Conservation (phyloP, 129 eudicot genomes). For the Calendula officinalis region DNA sequence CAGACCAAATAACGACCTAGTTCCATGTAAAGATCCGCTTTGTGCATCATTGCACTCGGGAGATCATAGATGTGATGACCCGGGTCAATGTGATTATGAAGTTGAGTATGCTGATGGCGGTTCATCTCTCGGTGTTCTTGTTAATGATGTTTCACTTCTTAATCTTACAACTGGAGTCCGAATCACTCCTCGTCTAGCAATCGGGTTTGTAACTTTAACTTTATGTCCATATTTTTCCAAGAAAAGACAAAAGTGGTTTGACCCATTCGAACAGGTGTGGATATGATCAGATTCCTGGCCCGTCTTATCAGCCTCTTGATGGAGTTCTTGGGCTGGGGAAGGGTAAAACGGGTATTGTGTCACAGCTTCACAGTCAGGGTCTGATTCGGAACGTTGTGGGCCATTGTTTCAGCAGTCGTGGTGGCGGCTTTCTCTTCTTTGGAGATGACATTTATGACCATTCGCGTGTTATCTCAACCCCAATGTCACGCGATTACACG, state of each 20-base stretch:
- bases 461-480: constrained; percentile 64
- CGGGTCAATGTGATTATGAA: constrained; percentile 86
- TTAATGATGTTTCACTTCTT: constrained; percentile 60
- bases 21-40: constrained; percentile 73
- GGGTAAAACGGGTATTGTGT: constrained; percentile 72
- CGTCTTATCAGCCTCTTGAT: constrained; percentile 73
- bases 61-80: constrained; percentile 70
- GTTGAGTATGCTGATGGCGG: constrained; percentile 98
- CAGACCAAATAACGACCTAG: constrained; percentile 73
- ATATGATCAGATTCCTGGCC: constrained; percentile 90
- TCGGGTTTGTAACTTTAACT: constrained; percentile 83
- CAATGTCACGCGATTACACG: constrained; percentile 68
- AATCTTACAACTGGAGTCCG: constrained; percentile 74
- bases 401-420: constrained; percentile 71
- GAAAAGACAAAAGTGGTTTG: too few species aligned
- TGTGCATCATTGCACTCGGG: constrained; percentile 76
- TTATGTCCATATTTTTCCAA: too few species aligned
- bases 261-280: constrained; percentile 59
- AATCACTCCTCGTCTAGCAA: constrained; percentile 58
- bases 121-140: constrained; percentile 84
- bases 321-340: constrained; percentile 94
- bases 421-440: constrained; percentile 78
- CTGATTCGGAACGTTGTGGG: constrained; percentile 67
- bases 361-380: constrained; percentile 70
- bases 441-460: constrained; percentile 73